A percentile compares a stretch with the other conserved stretches of the same genome.
These are phyloP conservation scores for Pseudocercospora cruenta DNA, from an alignment of 2,329 filamentous ascomycete genomes.

Conservation along the genomic window DNA sequence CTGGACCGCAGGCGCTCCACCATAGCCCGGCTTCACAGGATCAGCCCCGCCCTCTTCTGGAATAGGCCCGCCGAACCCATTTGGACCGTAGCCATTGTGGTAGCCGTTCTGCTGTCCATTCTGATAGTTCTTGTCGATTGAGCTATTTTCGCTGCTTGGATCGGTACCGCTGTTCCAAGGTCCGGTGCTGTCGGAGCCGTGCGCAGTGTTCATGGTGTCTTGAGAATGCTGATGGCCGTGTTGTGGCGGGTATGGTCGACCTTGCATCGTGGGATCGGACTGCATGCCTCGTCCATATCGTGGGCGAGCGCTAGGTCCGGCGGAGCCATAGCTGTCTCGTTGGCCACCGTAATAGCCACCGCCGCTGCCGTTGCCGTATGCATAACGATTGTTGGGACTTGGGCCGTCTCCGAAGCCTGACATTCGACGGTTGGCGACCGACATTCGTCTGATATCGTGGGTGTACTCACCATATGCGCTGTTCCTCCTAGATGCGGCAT, in stretches of 20 bases:
- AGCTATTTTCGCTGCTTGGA: conserved; percentile 92
- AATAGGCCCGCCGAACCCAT: conserved; percentile 43
- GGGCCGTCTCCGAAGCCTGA: conserved; percentile 39
- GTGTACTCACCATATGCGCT: conserved; percentile 34
- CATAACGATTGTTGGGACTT: conserved; percentile 24
- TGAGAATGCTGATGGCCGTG: conserved; percentile 75
- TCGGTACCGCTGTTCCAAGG: conserved; percentile 81
- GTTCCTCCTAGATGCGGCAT: conserved; percentile 22
- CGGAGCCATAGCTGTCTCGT: conserved; percentile 40
- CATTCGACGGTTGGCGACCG: conserved; percentile 29
- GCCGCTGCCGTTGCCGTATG: conserved; percentile 35
- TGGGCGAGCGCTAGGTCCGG: conserved; percentile 39
- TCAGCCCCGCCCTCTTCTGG: conserved; percentile 42
- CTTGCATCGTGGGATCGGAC: conserved; percentile 49
- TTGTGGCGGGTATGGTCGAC: conserved; percentile 47
- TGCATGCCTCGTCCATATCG: conserved; percentile 46
- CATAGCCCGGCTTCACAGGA: conserved; percentile 20
- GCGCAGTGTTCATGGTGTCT: conserved; percentile 81
- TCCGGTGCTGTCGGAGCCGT: conserved; percentile 71
- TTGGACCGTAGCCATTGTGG: conserved; percentile 36
- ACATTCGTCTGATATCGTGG: conserved; percentile 12
- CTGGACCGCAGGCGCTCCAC: conserved; percentile 29
- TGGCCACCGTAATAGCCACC: conserved; percentile 46
- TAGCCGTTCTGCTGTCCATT: conserved; percentile 55
- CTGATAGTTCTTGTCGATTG: conserved; percentile 67